A percentile compares a stretch with the other conserved stretches of the same genome.
These are phyloP conservation scores for Arachis stenosperma DNA, from an alignment of 306 rosid species.

Conservation along the genomic window DNA sequence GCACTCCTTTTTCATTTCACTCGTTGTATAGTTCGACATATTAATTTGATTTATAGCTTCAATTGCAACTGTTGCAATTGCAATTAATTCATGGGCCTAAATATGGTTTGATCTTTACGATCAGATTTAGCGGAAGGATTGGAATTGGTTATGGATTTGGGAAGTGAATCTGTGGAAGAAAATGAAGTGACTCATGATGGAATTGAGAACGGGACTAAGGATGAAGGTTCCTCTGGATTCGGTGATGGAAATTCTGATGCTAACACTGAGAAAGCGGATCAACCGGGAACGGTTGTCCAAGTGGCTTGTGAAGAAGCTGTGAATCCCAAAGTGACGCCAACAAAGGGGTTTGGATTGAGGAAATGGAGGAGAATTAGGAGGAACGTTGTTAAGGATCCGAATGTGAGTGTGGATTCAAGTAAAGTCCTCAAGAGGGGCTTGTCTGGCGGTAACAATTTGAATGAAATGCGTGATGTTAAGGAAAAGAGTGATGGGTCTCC, in stretches of 20 bases:
- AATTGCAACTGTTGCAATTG: conserved; percentile 14
- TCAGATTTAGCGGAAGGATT: conserved; percentile 28
- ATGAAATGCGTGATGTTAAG: conserved; percentile 52
- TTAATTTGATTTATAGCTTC: conserved; percentile 31
- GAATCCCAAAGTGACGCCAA: conserved; percentile 40
- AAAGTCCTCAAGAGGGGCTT: conserved; percentile 73
- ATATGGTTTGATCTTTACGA: conserved; percentile 31
- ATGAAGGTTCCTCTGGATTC: conserved; percentile 46
- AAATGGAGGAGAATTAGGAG: conserved; percentile 52
- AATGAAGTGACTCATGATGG: conserved; percentile 55
- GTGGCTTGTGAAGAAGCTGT: conserved; percentile 39
- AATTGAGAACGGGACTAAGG: conserved; percentile 41
- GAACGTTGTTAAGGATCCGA: conserved; percentile 50
- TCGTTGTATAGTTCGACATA: conserved; percentile 19
- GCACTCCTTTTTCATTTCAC: not conserved
- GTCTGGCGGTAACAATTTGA: conserved; percentile 50
- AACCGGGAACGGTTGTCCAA: conserved; percentile 26
- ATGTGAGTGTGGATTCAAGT: conserved; percentile 50
- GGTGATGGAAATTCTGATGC: conserved; percentile 44
- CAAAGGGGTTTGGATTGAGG: conserved; percentile 47
- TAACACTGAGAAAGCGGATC: conserved; percentile 24
- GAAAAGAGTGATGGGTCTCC: conserved; percentile 63
- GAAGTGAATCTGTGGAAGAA: conserved; percentile 68
- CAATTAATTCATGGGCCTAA: conserved; percentile 23
- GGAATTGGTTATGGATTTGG: conserved; percentile 71